Percentiles rank a stretch among this genome's conserved stretches.
Conservation (phyloP, 768 basidiomycete genomes). For the Russula lepida region DNA sequence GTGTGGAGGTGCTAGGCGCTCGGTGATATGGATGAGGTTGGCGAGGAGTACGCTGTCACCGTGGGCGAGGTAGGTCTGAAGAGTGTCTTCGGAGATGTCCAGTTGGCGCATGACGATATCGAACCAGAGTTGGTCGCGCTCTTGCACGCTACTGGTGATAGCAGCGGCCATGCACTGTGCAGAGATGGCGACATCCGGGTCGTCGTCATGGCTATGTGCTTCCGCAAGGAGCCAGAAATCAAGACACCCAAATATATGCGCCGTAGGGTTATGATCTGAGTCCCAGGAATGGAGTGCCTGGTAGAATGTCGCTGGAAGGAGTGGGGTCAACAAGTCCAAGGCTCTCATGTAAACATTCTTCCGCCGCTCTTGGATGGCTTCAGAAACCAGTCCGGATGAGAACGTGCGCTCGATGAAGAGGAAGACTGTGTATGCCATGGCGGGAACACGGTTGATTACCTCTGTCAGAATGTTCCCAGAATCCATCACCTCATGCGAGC, state of each 20-base stretch:
- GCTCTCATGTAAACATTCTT: slow-evolving; percentile 8
- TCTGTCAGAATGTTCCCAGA: neutral
- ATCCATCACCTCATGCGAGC: slow-evolving; percentile 5
- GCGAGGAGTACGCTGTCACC: slow-evolving; percentile 15
- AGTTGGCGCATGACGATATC: slow-evolving; percentile 3
- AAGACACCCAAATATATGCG: slow-evolving; percentile 2
- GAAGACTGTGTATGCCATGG: slow-evolving; percentile 14
- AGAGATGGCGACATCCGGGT: slow-evolving; percentile 13
- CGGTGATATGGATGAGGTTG: slow-evolving; percentile 14
- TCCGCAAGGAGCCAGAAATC: slow-evolving; percentile 14
- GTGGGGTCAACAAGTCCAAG: slow-evolving; percentile 3
- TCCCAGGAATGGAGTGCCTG: slow-evolving; percentile 9
- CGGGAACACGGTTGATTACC: slow-evolving; percentile 1
- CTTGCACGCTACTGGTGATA: neutral
- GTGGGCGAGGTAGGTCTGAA: slow-evolving; percentile 1
- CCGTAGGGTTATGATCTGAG: neutral
- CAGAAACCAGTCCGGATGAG: slow-evolving; percentile 10
- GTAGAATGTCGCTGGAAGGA: slow-evolving; percentile 13
- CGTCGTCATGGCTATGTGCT: slow-evolving; percentile 9
- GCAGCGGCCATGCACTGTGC: slow-evolving; percentile 10
- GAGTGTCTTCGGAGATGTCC: neutral
- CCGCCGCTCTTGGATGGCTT: slow-evolving; percentile 6
- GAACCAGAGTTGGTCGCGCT: slow-evolving; percentile 11
- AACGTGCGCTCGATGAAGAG: slow-evolving; percentile 14
- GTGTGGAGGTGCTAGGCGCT: neutral